phyloP scores from a whole-genome alignment of 73 alveolate genomes.

The Tetrahymena borealis region DNA sequence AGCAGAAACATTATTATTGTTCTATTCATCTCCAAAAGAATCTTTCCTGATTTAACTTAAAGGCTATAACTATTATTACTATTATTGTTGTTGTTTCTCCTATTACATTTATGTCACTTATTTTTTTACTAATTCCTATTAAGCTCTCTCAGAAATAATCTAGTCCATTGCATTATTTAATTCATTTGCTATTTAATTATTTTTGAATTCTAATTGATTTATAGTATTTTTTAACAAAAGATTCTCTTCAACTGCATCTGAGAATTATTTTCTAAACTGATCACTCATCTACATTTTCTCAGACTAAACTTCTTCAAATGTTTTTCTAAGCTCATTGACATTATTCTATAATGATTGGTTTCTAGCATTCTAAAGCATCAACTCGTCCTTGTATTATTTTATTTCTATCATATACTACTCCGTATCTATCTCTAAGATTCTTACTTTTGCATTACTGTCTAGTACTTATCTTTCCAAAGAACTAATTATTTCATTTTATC shows the following conservation, averaged over 20 bases:
- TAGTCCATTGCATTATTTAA: neutral
- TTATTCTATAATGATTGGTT: neutral
- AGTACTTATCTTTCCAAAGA: neutral
- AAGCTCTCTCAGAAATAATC: neutral
- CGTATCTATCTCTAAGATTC: neutral
- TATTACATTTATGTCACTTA: neutral
- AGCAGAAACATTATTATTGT: neutral
- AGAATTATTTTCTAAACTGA: neutral
- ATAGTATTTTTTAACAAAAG: neutral
- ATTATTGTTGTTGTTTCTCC: neutral
- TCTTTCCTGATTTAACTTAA: neutral
- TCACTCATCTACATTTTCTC: neutral
- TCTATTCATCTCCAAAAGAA: neutral
- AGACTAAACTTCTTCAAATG: neutral
- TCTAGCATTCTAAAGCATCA: neutral
- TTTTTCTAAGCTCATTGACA: neutral
- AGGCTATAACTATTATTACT: no score
- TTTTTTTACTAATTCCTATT: neutral
- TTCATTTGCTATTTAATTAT: neutral
- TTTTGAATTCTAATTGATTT: neutral
- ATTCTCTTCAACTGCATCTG: neutral
- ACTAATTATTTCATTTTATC: neutral
- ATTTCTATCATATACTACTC: neutral
- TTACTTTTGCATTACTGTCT: neutral
- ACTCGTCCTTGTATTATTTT: neutral